These are phyloP conservation scores for Jackrogersella multiformis DNA, from an alignment of 495 filamentous ascomycete genomes.

Conservation along the genomic window DNA sequence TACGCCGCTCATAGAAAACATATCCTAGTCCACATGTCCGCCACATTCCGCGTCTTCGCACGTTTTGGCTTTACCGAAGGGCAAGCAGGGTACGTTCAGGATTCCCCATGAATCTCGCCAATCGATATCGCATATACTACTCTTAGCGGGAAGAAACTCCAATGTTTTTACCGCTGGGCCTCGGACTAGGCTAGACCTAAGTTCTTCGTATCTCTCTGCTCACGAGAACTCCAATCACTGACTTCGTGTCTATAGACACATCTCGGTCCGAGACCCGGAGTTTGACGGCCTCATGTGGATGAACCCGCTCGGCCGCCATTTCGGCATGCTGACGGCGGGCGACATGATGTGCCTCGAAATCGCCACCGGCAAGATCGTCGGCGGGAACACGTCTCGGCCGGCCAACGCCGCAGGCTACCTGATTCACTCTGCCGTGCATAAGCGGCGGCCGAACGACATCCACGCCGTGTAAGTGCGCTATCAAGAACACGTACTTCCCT, in stretches of 20 bases:
- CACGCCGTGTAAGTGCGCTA: slow-evolving; percentile 37
- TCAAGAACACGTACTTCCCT: slow-evolving; percentile 49
- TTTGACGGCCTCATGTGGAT: slow-evolving; percentile 71
- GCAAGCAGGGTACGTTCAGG: slow-evolving; percentile 56
- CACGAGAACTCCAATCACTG: slow-evolving; percentile 57
- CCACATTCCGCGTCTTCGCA: slow-evolving; percentile 67
- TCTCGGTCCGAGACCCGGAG: slow-evolving; percentile 71
- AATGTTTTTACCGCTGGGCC: background rate
- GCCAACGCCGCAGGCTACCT: slow-evolving; percentile 75
- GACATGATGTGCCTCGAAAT: slow-evolving; percentile 66
- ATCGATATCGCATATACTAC: slow-evolving; percentile 2
- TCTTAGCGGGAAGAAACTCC: background rate
- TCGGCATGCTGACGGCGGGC: slow-evolving; percentile 60
- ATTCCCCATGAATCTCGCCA: background rate
- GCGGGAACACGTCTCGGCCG: slow-evolving; percentile 52
- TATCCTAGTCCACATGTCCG: slow-evolving; percentile 67
- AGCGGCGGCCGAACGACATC: slow-evolving; percentile 57
- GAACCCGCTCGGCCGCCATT: slow-evolving; percentile 68
- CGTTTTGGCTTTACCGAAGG: slow-evolving; percentile 70
- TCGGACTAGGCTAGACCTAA: slow-evolving; percentile 16
- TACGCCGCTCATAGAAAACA: slow-evolving; percentile 55
- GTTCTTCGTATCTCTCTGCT: slow-evolving; percentile 53
- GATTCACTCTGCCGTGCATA: slow-evolving; percentile 70
- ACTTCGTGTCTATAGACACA: slow-evolving; percentile 63
- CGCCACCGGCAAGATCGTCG: slow-evolving; percentile 62